phyloP scores from a whole-genome alignment of 2,329 filamentous ascomycete genomes.

The Coniochaeta sp. region DNA sequence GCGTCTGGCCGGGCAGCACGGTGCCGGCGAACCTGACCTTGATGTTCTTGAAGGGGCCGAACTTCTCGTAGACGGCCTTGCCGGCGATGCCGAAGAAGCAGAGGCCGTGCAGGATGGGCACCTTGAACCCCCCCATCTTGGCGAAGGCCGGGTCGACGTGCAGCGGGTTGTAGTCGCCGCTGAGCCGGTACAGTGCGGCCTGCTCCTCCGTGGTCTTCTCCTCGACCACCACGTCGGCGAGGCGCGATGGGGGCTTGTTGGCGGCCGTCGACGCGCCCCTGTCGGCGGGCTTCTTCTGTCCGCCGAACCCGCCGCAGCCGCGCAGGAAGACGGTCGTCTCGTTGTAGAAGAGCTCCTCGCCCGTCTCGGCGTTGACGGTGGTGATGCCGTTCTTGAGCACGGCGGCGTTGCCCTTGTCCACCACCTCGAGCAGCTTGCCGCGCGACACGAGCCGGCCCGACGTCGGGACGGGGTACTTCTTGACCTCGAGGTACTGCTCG shows the following conservation, averaged over 20 bases:
- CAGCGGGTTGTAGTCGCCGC: constrained; percentile 91
- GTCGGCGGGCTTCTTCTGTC: constrained; percentile 67
- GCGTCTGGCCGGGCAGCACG: constrained; percentile 80
- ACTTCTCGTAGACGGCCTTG: constrained; percentile 82
- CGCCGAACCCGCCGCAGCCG: constrained; percentile 84
- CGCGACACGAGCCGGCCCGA: constrained; percentile 67
- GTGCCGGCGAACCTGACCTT: constrained; percentile 87
- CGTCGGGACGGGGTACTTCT: constrained; percentile 86
- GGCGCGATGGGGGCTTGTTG: constrained; percentile 70
- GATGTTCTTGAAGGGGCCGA: constrained; percentile 79
- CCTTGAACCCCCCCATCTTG: constrained; percentile 91
- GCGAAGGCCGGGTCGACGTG: constrained; percentile 93
- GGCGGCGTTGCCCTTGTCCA: constrained; percentile 90
- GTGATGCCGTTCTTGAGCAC: constrained; percentile 73
- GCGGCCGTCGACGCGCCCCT: constrained; percentile 73
- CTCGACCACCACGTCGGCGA: constrained; percentile 76
- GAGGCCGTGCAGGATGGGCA: constrained; percentile 91
- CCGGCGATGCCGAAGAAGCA: constrained; percentile 89
- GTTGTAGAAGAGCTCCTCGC: constrained; percentile 94
- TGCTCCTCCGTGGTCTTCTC: constrained; percentile 84
- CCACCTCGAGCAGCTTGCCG: constrained; percentile 80
- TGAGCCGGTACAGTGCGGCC: constrained; percentile 86
- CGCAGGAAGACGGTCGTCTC: constrained; percentile 90
- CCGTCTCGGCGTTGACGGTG: constrained; percentile 77
- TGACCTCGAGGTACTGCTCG: constrained; percentile 95